Evolutionary conservation across 2,329 filamentous ascomycete genomes (phyloP).

Genomic region (Nothophaeocryptopus gaeumannii): DNA sequence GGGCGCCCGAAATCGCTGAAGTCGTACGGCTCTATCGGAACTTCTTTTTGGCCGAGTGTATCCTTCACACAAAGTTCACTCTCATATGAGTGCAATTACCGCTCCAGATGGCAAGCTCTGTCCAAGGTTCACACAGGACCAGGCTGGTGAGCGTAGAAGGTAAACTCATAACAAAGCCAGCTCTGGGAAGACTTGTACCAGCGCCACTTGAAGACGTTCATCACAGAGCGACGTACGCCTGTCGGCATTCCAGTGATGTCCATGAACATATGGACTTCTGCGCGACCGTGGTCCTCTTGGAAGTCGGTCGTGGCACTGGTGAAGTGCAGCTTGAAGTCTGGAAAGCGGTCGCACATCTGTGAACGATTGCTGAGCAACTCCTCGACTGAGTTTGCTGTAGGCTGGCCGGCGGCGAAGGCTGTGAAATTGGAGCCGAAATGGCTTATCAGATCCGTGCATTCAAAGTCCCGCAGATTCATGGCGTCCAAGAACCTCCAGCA

Average conservation of each 20-base stretch:
- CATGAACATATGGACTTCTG: constrained; percentile 9
- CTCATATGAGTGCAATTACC: no score
- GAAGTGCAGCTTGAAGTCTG: constrained; percentile 5
- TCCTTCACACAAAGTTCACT: no score
- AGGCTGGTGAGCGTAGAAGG: constrained; percentile 5
- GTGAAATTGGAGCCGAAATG: constrained; percentile 10
- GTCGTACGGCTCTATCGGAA: no score
- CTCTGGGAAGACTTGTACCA: constrained; percentile 4
- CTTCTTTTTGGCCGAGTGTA: no score
- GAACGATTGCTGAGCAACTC: not conserved
- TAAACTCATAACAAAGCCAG: constrained; percentile 9
- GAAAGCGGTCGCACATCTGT: not conserved
- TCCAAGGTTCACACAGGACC: not conserved
- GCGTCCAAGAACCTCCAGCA: constrained; percentile 9
- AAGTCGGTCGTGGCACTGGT: constrained; percentile 4
- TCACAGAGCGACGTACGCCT: constrained; percentile 5
- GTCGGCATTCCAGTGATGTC: constrained; percentile 9
- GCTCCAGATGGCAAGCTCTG: no score
- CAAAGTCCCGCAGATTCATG: constrained; percentile 12
- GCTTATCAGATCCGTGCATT: not conserved
- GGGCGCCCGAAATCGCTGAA: no score
- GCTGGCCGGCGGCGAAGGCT: constrained; percentile 1
- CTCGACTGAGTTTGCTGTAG: constrained; percentile 1
- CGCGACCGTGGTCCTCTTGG: constrained; percentile 6
- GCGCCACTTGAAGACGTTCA: constrained; percentile 13